Conservation (phyloP, 2,329 filamentous ascomycete species). For the Neoarthrinium moseri region DNA sequence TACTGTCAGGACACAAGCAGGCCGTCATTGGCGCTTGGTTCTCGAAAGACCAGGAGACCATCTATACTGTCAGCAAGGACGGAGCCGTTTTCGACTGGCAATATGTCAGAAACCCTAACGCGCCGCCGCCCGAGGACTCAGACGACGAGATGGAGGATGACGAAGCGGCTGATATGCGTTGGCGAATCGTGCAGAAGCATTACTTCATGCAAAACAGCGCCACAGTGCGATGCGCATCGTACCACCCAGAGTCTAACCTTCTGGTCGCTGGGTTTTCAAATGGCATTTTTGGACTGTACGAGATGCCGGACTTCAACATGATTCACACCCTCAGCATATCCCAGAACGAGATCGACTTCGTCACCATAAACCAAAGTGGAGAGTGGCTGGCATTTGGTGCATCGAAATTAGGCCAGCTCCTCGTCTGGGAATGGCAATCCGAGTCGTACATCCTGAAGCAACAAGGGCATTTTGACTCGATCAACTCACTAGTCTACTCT, state of each 20-base stretch:
- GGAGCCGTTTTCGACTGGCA: conserved; percentile 96
- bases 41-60: conserved; percentile 87
- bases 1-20: conserved; percentile 87
- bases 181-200: conserved; percentile 87
- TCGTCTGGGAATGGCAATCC: conserved; percentile 99
- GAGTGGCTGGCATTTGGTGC: conserved; percentile 98
- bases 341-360: conserved; percentile 92
- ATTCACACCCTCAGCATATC: conserved; percentile 94
- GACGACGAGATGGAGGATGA: conserved; percentile 61
- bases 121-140: conserved; percentile 48
- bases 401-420: conserved; percentile 89
- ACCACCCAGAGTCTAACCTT: conserved; percentile 83
- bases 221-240: conserved; percentile 85
- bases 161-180: conserved; percentile 69
- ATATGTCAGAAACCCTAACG: conserved; percentile 64
- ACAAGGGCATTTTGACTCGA: conserved; percentile 93
- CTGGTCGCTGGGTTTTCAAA: conserved; percentile 96
- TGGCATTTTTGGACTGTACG: conserved; percentile 89
- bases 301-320: conserved; percentile 92
- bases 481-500: conserved; percentile 91
- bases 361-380: conserved; percentile 89
- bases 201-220: conserved; percentile 93
- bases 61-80: conserved; percentile 95
- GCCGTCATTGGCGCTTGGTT: conserved; percentile 95
- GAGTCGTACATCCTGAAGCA: conserved; percentile 99